phyloP scores from a whole-genome alignment of 768 basidiomycete genomes.

The Tulasnella sp. region DNA sequence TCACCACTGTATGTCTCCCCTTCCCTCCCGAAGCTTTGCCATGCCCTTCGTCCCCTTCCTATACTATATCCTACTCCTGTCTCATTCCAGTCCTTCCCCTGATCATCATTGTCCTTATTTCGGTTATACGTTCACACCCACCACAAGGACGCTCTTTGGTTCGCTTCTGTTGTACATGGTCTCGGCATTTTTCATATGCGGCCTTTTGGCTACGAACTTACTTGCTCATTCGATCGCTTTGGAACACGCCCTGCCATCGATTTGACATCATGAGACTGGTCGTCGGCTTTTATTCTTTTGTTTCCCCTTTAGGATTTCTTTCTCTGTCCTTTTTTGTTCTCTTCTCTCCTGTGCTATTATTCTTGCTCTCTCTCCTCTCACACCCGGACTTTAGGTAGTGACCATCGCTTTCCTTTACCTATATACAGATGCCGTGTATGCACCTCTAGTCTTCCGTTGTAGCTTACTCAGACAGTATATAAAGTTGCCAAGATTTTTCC shows the following conservation, averaged over 20 bases:
- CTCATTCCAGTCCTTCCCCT: neutral
- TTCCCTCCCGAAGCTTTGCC: neutral
- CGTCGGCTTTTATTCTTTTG: neutral
- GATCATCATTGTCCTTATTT: slow-evolving; percentile 14
- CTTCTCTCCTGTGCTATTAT: slow-evolving; percentile 1
- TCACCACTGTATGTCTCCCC: neutral
- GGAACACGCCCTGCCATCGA: neutral
- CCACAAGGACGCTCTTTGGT: neutral
- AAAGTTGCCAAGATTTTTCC: neutral
- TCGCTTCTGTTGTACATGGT: slow-evolving; percentile 6
- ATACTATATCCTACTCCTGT: neutral
- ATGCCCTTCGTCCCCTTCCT: neutral
- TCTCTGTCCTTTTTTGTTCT: neutral
- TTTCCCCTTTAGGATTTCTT: neutral
- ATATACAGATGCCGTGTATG: slow-evolving; percentile 12
- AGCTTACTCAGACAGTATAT: slow-evolving; percentile 2
- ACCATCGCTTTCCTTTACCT: neutral
- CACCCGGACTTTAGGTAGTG: slow-evolving; percentile 16
- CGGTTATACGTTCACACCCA: neutral
- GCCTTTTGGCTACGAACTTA: neutral
- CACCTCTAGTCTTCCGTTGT: slow-evolving; percentile 14
- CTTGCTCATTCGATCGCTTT: neutral
- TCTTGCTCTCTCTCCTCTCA: neutral
- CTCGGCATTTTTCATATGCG: neutral
- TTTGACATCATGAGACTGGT: neutral